A percentile compares a stretch with the other conserved stretches of the same genome.
These are phyloP conservation scores for Yarrowia sp. DNA, from an alignment of 805 yeast genomes.

Conservation along the genomic window DNA sequence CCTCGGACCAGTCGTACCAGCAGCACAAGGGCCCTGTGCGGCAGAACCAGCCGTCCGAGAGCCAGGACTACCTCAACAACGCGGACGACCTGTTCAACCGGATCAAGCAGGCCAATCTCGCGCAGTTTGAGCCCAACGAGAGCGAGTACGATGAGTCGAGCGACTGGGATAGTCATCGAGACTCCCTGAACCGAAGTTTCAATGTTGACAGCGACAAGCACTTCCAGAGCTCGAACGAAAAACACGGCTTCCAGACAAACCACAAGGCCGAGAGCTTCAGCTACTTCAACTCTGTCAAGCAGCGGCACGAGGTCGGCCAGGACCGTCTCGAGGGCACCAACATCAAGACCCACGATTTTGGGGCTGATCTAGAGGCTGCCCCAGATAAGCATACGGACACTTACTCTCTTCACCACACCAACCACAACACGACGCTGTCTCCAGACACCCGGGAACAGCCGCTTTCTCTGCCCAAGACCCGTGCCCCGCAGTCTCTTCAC, in stretches of 20 bases:
- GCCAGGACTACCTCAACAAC: constrained; percentile 33
- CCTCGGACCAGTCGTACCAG: not conserved
- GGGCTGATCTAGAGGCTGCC: not conserved
- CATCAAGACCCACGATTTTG: not conserved
- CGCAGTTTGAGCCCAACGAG: not conserved
- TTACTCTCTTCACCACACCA: too few species aligned
- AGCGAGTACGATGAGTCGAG: constrained; percentile 20
- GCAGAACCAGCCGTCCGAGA: constrained; percentile 9
- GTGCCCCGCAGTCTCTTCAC: not conserved
- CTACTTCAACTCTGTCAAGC: constrained; percentile 6
- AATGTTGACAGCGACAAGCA: not conserved
- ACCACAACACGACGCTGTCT: too few species aligned
- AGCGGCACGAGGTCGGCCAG: not conserved
- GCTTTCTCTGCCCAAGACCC: not conserved
- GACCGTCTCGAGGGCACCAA: not conserved
- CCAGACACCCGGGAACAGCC: not conserved
- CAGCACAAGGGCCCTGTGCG: not conserved
- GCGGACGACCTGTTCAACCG: constrained; percentile 36
- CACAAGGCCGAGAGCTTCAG: not conserved
- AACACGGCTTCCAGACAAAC: too few species aligned
- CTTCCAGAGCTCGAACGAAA: too few species aligned
- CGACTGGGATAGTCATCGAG: constrained; percentile 9
- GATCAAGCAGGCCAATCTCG: constrained; percentile 21
- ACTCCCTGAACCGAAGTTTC: not conserved
- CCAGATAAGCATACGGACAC: too few species aligned